Percentiles rank a stretch among this genome's conserved stretches.
Conservation (phyloP, 1,284 basidiomycete species). For the Polyporus tsugae region DNA sequence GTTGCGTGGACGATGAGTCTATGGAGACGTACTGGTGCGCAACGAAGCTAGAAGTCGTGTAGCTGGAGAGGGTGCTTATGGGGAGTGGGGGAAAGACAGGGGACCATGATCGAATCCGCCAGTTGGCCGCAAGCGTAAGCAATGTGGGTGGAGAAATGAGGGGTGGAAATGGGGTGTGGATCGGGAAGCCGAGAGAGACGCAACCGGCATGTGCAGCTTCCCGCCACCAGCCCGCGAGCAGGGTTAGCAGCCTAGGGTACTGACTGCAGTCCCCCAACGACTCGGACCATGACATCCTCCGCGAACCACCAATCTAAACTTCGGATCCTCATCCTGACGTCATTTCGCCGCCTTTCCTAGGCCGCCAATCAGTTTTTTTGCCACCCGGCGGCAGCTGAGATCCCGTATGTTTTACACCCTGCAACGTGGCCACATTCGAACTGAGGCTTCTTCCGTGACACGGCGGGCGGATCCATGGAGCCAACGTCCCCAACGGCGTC, state of each 20-base stretch:
- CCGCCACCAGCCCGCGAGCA: constrained; percentile 1
- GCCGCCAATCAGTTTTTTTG: background rate
- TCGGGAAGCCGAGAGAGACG: constrained; percentile 24
- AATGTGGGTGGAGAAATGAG: constrained; percentile 34
- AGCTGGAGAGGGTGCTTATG: background rate
- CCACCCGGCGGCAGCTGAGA: constrained; percentile 3
- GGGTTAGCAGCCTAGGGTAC: too few species aligned
- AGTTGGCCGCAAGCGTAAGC: constrained; percentile 20
- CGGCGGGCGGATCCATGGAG: constrained; percentile 1
- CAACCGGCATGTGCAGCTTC: constrained; percentile 3
- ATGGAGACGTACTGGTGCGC: constrained; percentile 9
- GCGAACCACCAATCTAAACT: constrained; percentile 22
- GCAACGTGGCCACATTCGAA: constrained; percentile 13
- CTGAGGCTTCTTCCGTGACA: constrained; percentile 4
- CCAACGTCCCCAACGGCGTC: background rate
- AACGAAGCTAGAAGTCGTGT: background rate
- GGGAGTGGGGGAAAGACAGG: constrained; percentile 19
- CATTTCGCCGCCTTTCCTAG: constrained; percentile 8
- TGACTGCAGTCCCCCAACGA: too few species aligned
- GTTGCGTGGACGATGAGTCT: background rate
- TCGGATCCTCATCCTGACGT: constrained; percentile 31
- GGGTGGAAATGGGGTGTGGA: constrained; percentile 28
- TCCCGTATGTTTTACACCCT: constrained; percentile 4
- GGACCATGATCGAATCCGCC: constrained; percentile 19
- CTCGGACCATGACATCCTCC: constrained; percentile 24